Base-by-base conservation (phyloP, 345 rosid genomes). In the Acer yangbiense region DNA sequence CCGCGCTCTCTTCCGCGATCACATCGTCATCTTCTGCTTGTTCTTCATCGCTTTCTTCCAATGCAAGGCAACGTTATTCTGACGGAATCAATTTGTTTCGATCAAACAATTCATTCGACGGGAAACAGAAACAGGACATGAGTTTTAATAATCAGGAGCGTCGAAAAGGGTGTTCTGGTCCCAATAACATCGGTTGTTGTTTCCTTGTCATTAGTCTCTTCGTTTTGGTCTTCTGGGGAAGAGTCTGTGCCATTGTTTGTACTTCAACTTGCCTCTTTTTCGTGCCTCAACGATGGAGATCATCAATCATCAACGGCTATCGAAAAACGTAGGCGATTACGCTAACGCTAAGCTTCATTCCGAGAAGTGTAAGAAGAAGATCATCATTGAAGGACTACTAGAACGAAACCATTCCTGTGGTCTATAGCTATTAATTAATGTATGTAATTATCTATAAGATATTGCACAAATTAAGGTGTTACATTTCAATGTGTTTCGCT, bases 161-260 rank as follows among this genome's bases (percentile, higher is more conserved):
- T 32, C 80, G 82, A 72, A 66, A 35, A 75, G 75, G 81, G 44
- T 4, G 35, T 16, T 52, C 39, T 29, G 44, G 67, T 27, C 12
- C 27, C 46, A 43, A 7, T 2, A 68, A 67, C 12, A 25, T 18
- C 3, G 78, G 82, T 2, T 44, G 86, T 21, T 84, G 61, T 69
- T 80, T 83, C 71, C 32, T 89, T 68, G 69, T 85, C 4, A 5
- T 84, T 18, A 78, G 86, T 62, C 78, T 91, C 2, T 29, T 80
- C 65, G 83, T 52, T 18, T 29, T 91, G 80, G 78, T 88, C 44
- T 6, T 85, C 1, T 91, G 90, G 86, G 94, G 94, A 12, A 91
- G 85, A 78, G 16, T 78, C 32, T 86, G 80, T 63, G 89, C 92
- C 43, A 89, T 89, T 6, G 52, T 88, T 9, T 89, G 90, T 65